A percentile compares a stretch with the other conserved stretches of the same genome.
phyloP scores from a whole-genome alignment of 2,329 filamentous ascomycete genomes.

The Diplodia intermedia region DNA sequence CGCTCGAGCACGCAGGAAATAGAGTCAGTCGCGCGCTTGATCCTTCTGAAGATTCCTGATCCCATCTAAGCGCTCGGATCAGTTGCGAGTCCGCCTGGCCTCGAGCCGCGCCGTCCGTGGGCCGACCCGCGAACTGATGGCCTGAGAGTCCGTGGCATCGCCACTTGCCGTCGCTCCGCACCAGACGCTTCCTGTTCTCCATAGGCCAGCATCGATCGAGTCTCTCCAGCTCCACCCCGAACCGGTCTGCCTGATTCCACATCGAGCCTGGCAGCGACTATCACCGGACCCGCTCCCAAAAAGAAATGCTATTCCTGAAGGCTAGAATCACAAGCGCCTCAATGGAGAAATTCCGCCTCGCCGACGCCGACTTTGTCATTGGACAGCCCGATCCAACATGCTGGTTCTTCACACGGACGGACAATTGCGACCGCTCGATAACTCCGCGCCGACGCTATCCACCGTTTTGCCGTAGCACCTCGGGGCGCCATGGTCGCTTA shows the following conservation, averaged over 20 bases:
- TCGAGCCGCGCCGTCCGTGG: slow-evolving; percentile 10
- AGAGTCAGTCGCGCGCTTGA: slow-evolving; percentile 18
- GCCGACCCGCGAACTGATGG: slow-evolving; percentile 10
- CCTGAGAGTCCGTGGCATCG: slow-evolving; percentile 8
- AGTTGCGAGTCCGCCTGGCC: slow-evolving; percentile 16
- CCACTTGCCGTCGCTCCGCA: background rate
- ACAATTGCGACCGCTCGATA: background rate
- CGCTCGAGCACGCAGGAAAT: slow-evolving; percentile 1
- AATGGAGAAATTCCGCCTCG: background rate
- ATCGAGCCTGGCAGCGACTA: background rate
- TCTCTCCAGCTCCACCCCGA: background rate
- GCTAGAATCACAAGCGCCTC: slow-evolving; percentile 15
- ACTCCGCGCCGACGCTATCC: background rate
- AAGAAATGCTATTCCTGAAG: background rate
- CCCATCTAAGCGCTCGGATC: slow-evolving; percentile 20
- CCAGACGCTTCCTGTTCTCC: background rate
- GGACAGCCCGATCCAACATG: background rate
- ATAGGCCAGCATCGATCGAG: background rate
- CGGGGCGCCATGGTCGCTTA: too few relatives aligned
- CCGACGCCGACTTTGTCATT: background rate
- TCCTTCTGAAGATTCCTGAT: background rate
- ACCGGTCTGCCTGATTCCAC: slow-evolving; percentile 3
- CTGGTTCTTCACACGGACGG: slow-evolving; percentile 1
- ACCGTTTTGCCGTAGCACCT: background rate
- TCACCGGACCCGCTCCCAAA: slow-evolving; percentile 12